Percentiles rank a stretch among this genome's conserved stretches.
Conservation (phyloP, 169 alveolate species). For the Babesia ovis region DNA sequence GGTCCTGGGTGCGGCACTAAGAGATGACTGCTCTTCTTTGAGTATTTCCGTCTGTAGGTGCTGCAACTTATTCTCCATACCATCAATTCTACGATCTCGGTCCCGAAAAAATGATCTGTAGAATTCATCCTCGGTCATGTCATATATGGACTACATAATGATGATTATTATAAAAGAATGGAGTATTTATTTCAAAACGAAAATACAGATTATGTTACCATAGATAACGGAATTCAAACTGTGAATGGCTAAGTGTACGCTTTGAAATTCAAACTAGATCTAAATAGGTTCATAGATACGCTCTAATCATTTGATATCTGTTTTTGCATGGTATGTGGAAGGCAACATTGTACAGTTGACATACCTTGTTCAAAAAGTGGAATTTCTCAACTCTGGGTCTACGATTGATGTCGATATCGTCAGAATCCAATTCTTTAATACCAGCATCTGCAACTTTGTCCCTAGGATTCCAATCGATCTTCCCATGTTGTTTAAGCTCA, state of each 20-base stretch:
- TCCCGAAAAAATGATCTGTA: constrained; percentile 53
- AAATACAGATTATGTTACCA: too few species aligned
- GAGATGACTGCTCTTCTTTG: constrained; percentile 5
- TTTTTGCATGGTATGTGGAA: background rate
- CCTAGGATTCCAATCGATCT: constrained; percentile 12
- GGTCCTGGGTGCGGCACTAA: constrained; percentile 1
- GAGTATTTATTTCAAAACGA: too few species aligned
- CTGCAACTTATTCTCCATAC: constrained; percentile 27
- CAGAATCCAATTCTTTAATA: constrained; percentile 10
- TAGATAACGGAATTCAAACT: too few species aligned
- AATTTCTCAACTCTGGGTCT: constrained; percentile 21
- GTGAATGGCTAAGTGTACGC: too few species aligned
- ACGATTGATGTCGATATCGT: constrained; percentile 19
- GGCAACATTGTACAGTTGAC: background rate
- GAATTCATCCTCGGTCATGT: constrained; percentile 61
- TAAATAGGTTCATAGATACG: too few species aligned
- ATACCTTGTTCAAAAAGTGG: constrained; percentile 31
- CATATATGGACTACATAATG: constrained; percentile 41
- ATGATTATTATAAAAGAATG: too few species aligned
- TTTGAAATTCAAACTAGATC: too few species aligned
- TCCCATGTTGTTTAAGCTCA: constrained; percentile 29
- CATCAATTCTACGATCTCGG: constrained; percentile 57
- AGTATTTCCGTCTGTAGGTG: constrained; percentile 23
- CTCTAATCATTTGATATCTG: background rate
- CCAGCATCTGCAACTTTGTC: constrained; percentile 4